Percentiles rank a stretch among this genome's conserved stretches.
phyloP scores from a whole-genome alignment of 1,284 basidiomycete genomes.

The Leccinum fallax region DNA sequence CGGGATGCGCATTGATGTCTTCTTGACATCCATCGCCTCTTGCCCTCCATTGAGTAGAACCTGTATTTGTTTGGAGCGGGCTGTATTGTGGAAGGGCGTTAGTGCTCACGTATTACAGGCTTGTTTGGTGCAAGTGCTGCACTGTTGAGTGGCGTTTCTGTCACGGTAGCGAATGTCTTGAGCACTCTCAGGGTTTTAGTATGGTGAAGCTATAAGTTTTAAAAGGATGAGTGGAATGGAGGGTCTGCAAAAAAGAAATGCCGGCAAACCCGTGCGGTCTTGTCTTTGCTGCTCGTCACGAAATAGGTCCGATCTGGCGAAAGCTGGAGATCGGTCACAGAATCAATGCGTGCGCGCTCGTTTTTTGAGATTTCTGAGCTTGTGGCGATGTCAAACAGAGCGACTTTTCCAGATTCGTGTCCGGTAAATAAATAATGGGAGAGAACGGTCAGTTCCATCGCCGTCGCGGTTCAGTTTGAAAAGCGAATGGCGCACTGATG shows the following conservation, averaged over 20 bases:
- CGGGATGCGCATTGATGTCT: constrained; percentile 72
- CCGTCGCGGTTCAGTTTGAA: constrained; percentile 86
- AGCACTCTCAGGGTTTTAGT: constrained; percentile 87
- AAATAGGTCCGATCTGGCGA: constrained; percentile 92
- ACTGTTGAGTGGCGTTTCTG: constrained; percentile 93
- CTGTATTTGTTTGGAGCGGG: constrained; percentile 39
- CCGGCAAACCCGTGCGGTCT: constrained; percentile 83
- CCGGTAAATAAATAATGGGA: constrained; percentile 51
- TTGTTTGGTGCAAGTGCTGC: constrained; percentile 84
- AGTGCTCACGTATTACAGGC: constrained; percentile 67
- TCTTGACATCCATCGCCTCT: constrained; percentile 98
- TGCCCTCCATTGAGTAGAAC: constrained; percentile 94
- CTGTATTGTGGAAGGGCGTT: constrained; percentile 2
- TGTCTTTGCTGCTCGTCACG: constrained; percentile 96
- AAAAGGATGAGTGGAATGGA: constrained; percentile 3
- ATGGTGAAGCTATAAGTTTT: constrained; percentile 74
- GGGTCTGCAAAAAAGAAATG: background rate
- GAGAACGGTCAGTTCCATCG: constrained; percentile 71
- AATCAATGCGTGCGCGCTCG: constrained; percentile 83
- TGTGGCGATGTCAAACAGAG: constrained; percentile 84
- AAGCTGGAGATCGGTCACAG: constrained; percentile 93
- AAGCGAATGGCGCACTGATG: constrained; percentile 83
- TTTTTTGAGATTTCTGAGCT: constrained; percentile 84
- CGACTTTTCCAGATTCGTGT: constrained; percentile 95
- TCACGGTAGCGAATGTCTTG: constrained; percentile 82